A percentile compares a stretch with the other conserved stretches of the same genome.
phyloP scores from a whole-genome alignment of 2,329 filamentous ascomycete species.

The Pyrenochaeta sp. region DNA sequence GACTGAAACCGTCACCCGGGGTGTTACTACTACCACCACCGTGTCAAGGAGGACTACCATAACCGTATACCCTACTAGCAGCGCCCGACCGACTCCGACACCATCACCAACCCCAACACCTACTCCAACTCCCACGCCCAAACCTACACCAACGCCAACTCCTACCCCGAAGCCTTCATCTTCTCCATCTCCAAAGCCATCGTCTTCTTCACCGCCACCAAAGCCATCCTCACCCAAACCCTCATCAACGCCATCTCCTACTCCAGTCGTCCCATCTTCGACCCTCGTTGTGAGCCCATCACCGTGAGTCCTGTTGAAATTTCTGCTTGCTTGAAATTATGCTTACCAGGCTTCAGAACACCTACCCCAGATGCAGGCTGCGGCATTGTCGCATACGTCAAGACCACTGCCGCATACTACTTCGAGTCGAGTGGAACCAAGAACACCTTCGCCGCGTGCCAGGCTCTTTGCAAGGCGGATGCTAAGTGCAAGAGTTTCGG shows the following conservation, averaged over 20 bases:
- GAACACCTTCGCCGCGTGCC: constrained; percentile 40
- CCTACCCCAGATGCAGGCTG: constrained; percentile 26
- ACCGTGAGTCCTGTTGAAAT: constrained; percentile 26
- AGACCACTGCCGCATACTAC: constrained; percentile 39
- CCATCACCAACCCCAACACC: constrained; percentile 20
- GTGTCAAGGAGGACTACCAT: constrained; percentile 28
- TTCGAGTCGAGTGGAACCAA: constrained; percentile 44
- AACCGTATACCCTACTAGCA: constrained; percentile 28
- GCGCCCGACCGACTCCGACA: constrained; percentile 8
- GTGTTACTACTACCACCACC: constrained; percentile 27
- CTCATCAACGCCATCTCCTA: constrained; percentile 17
- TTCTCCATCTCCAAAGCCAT: background rate
- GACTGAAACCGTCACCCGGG: constrained; percentile 30
- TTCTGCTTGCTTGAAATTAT: background rate
- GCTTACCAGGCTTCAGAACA: constrained; percentile 20
- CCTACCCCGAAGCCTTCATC: constrained; percentile 5
- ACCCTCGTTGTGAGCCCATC: constrained; percentile 22
- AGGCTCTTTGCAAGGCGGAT: constrained; percentile 41
- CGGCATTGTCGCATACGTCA: constrained; percentile 42
- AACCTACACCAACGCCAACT: constrained; percentile 16
- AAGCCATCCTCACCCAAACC: constrained; percentile 11
- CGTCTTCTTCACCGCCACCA: background rate
- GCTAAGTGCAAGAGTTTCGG: constrained; percentile 41
- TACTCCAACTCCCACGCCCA: constrained; percentile 12
- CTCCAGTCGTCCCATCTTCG: constrained; percentile 15